Base-by-base conservation (phyloP, 2,329 filamentous ascomycete species). In the Acephala macrosclerotiorum region DNA sequence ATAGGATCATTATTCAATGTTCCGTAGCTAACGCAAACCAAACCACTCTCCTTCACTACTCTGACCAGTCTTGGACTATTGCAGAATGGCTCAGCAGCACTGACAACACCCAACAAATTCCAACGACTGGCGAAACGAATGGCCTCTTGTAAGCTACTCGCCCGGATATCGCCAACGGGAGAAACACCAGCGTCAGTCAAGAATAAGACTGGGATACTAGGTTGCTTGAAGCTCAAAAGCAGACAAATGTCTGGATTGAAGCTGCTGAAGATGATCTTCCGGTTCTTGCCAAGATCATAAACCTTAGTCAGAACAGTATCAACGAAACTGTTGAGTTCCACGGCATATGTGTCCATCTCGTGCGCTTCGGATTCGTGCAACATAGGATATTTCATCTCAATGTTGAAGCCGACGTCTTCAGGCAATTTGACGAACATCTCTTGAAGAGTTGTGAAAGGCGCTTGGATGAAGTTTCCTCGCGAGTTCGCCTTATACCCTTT, bases 381-480 rank as follows among this genome's bases (percentile, higher is more conserved):
- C 94, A 98, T 98, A 5, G 96, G 96, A 77, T 99, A 99, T 80
- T 99, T 98, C 86, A 99, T 92, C 82, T 99, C 96, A 72, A 99
- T 97, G 79, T 99, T 98, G 85, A 99, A 99, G 16, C 96, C 94
- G 25, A 97, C 91, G 16, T 87, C 84, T 68, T 91, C 86, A 0
- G 94, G 93, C 0, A 99, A 82, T 75, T 94, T 90, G 73, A 87
- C 87, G 81, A 99, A 97, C 77, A 98, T 89, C 68, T 97, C 93
- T 78, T 97, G 94, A 4, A 99, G 84, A 0, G 96, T 99, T 8
- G 95, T 94, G 80, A 99, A 99, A 0, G 95, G 94, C 0, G 92
- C 93, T 77, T 98, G 95, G 74, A 99, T 98, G 74, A 96, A 96
- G 76, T 93, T 94, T 60, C 95, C 96, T 4, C 96, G 91, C 5